These are phyloP conservation scores for Xylaria intraflava DNA, from an alignment of 495 filamentous ascomycete genomes.

Conservation along the genomic window DNA sequence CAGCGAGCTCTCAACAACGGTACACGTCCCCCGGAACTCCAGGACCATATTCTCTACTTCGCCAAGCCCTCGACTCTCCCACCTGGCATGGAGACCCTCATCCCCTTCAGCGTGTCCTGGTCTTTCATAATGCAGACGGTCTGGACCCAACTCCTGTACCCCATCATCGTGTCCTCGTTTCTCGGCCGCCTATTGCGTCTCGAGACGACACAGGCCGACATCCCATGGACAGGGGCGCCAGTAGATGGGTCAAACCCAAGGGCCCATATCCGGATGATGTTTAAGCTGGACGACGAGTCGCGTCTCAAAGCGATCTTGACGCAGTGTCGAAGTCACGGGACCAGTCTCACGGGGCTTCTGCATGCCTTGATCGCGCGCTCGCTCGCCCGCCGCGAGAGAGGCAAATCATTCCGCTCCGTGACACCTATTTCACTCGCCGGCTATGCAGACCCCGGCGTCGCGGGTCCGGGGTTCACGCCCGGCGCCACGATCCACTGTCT, in stretches of 20 bases:
- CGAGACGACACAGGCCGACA: not conserved
- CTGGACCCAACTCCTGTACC: conserved; percentile 13
- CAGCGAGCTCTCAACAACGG: conserved; percentile 18
- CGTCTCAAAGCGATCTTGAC: conserved; percentile 5
- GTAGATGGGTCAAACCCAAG: conserved; percentile 12
- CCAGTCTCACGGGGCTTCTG: conserved; percentile 26
- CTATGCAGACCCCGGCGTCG: conserved; percentile 5
- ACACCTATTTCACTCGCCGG: conserved; percentile 27
- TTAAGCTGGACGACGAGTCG: conserved; percentile 5
- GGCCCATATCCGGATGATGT: conserved; percentile 16
- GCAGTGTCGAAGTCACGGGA: conserved; percentile 14
- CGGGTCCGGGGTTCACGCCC: not conserved
- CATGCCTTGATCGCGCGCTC: conserved; percentile 23
- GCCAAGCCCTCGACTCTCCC: conserved; percentile 5
- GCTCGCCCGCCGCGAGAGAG: conserved; percentile 10
- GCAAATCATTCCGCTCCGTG: conserved; percentile 12
- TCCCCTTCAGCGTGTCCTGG: conserved; percentile 22
- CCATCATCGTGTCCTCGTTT: conserved; percentile 5
- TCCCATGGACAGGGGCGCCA: conserved; percentile 23
- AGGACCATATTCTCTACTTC: conserved; percentile 14
- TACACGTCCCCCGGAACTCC: not conserved
- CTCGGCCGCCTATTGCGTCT: conserved; percentile 7
- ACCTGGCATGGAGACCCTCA: conserved; percentile 18
- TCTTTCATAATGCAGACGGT: conserved; percentile 17
- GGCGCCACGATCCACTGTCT: conserved; percentile 18